phyloP scores from a whole-genome alignment of 2,329 filamentous ascomycete genomes.

The Nannizziopsis arthrosporioides region DNA sequence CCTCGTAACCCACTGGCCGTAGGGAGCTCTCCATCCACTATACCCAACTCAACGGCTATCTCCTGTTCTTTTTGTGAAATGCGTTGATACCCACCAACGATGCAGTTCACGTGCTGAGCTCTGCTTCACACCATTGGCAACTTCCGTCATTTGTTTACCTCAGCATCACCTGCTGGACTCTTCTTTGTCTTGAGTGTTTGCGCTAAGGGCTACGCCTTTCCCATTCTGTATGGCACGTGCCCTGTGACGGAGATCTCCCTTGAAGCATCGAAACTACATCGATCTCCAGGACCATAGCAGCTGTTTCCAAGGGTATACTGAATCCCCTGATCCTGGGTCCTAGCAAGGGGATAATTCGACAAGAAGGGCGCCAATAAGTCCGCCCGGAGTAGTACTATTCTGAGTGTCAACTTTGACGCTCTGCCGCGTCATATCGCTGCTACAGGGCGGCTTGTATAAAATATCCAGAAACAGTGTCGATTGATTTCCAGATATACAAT shows the following conservation, averaged over 20 bases:
- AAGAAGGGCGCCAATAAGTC: neutral
- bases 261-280: neutral
- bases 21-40: too few relatives aligned
- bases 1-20: too few relatives aligned
- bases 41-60: neutral
- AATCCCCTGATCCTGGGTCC: neutral
- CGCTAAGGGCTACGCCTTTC: conserved; percentile 8
- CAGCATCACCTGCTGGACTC: neutral
- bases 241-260: neutral
- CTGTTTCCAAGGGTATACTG: neutral
- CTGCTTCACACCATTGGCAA: neutral
- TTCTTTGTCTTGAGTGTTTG: neutral
- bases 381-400: neutral
- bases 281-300: neutral
- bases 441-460: neutral
- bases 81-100: neutral
- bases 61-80: neutral
- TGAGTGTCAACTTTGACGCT: neutral
- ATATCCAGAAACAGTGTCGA: neutral
- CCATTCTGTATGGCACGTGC: conserved; percentile 4
- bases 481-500: conserved; percentile 1
- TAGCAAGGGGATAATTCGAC: neutral
- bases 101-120: conserved; percentile 4
- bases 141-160: conserved; percentile 3
- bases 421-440: neutral